Conservation (phyloP, 345 rosid genomes). For the Citrus sinensis region DNA sequence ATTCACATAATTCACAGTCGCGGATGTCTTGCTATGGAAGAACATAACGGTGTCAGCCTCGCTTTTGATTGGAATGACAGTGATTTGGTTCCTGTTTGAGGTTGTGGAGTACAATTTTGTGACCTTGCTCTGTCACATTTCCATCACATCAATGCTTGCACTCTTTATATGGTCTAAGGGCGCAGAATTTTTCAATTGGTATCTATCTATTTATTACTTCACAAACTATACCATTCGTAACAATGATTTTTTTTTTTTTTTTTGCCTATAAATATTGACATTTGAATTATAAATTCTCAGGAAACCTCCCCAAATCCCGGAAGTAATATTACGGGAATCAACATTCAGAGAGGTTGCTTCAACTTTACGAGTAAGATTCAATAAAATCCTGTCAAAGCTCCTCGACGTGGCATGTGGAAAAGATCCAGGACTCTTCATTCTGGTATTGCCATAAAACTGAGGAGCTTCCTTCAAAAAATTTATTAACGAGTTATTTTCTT, state of each 20-base stretch:
- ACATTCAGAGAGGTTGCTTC: constrained; percentile 43
- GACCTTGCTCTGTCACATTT: constrained; percentile 65
- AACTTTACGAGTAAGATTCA: constrained; percentile 41
- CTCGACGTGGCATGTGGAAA: constrained; percentile 63
- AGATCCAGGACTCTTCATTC: constrained; percentile 52
- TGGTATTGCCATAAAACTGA: constrained; percentile 32
- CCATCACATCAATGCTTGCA: constrained; percentile 65
- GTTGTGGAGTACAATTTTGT: constrained; percentile 80
- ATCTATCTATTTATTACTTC: not conserved
- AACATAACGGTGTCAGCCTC: constrained; percentile 50
- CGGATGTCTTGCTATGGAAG: constrained; percentile 77
- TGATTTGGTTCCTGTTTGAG: constrained; percentile 86
- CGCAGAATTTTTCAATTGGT: constrained; percentile 65
- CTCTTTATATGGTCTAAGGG: constrained; percentile 62
- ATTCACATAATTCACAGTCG: constrained; percentile 45
- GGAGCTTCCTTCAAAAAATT: not conserved
- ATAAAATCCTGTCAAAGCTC: constrained; percentile 36
- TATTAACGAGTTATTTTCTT: not conserved
- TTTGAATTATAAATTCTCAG: constrained; percentile 28
- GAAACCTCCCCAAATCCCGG: constrained; percentile 52
- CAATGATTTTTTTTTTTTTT: no score
- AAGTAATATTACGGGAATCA: constrained; percentile 30
- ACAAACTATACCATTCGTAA: not conserved
- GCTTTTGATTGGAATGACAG: constrained; percentile 46
- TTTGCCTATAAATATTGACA: not conserved